Percentiles rank a stretch among this genome's conserved stretches.
Conservation (phyloP, 768 basidiomycete species). For the Cystofilobasidium bisporidii region DNA sequence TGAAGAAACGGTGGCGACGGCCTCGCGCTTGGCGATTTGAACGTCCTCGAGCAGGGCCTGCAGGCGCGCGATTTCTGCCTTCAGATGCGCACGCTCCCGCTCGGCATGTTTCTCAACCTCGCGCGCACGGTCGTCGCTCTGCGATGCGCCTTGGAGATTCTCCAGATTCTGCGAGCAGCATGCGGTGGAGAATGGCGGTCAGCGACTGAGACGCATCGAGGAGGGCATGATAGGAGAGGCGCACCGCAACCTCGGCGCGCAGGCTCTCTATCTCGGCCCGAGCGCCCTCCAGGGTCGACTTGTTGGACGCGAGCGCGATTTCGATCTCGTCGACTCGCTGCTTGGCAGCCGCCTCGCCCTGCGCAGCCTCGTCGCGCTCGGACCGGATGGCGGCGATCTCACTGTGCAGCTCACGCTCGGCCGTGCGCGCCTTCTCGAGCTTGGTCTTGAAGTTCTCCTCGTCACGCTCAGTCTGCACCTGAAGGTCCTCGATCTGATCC, state of each 20-base stretch:
- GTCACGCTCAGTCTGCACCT: constrained; percentile 60
- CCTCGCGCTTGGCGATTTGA: constrained; percentile 34
- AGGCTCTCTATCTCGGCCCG: constrained; percentile 74
- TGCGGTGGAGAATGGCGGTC: neutral
- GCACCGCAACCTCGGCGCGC: constrained; percentile 65
- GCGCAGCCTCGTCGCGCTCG: constrained; percentile 48
- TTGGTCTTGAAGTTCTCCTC: constrained; percentile 33
- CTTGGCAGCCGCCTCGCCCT: constrained; percentile 54
- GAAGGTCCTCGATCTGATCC: constrained; percentile 67
- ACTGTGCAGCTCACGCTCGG: constrained; percentile 57
- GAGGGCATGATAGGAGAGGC: constrained; percentile 34
- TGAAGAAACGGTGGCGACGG: constrained; percentile 1
- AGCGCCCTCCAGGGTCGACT: constrained; percentile 75
- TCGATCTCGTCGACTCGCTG: constrained; percentile 72
- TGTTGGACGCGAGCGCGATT: constrained; percentile 78
- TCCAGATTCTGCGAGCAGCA: constrained; percentile 54
- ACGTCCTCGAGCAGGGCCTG: constrained; percentile 47
- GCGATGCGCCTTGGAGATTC: constrained; percentile 45
- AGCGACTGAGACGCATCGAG: neutral
- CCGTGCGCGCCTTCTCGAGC: constrained; percentile 34
- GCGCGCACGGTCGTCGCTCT: constrained; percentile 36
- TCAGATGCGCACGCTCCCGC: constrained; percentile 48
- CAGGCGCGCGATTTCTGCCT: constrained; percentile 52
- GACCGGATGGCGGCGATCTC: constrained; percentile 60
- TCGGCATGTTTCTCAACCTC: constrained; percentile 48